A percentile compares a stretch with the other conserved stretches of the same genome.
These are phyloP conservation scores for Trichoderma endophyticum DNA, from an alignment of 2,329 filamentous ascomycete species.

Conservation along the genomic window DNA sequence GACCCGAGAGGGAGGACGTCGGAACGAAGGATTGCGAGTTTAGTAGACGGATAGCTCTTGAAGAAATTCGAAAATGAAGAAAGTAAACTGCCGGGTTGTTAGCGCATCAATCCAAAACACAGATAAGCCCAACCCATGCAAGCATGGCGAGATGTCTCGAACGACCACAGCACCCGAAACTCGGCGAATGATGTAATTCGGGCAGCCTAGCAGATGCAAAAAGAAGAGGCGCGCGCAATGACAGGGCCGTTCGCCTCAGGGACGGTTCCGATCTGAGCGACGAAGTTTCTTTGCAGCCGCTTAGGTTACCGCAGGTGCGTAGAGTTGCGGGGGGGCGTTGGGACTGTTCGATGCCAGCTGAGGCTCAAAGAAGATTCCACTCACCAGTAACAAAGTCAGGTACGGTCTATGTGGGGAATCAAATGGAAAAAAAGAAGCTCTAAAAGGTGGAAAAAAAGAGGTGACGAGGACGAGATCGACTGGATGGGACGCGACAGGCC, in stretches of 20 bases:
- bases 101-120: not conserved
- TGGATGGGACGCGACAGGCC: slow-evolving; percentile 13
- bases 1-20: not conserved
- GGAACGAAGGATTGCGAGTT: not conserved
- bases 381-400: slow-evolving; percentile 19
- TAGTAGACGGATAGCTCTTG: not conserved
- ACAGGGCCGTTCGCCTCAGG: not conserved
- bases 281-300: not conserved
- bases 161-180: not conserved
- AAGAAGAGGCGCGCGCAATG: not conserved
- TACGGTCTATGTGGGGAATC: slow-evolving; percentile 19
- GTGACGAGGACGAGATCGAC: slow-evolving; percentile 4
- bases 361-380: slow-evolving; percentile 7
- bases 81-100: slow-evolving; percentile 1
- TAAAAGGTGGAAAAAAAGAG: slow-evolving; percentile 4
- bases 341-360: not conserved
- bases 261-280: not conserved
- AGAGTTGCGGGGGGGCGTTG: not conserved
- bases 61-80: not conserved
- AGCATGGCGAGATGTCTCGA: not conserved
- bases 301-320: not conserved
- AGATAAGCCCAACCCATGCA: not conserved
- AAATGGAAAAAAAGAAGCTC: slow-evolving; percentile 12
- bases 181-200: slow-evolving; percentile 8
- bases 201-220: not conserved